phyloP scores from a whole-genome alignment of 225 moss, liverwort and hornwort genomes.

The Lunularia cruciata region DNA sequence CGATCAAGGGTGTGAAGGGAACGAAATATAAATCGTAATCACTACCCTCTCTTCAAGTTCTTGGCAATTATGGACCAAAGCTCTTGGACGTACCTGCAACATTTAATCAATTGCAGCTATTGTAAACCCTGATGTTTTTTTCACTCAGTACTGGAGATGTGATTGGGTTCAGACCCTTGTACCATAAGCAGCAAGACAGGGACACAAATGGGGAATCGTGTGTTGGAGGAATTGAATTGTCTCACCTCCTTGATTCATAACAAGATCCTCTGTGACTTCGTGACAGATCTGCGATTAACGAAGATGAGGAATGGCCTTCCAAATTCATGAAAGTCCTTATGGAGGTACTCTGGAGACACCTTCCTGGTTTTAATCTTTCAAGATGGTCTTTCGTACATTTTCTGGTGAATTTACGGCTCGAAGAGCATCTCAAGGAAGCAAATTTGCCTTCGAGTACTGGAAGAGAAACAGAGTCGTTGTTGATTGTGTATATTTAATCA shows the following conservation, averaged over 20 bases:
- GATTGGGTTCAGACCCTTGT: no score
- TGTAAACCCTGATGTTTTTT: no score
- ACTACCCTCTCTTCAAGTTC: neutral
- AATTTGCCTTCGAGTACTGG: neutral
- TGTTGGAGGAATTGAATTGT: neutral
- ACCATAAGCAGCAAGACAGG: neutral
- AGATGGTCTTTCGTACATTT: neutral
- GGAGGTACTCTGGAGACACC: conserved; percentile 32
- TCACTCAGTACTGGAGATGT: no score
- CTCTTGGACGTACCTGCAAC: no score
- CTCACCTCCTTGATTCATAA: neutral
- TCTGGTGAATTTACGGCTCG: neutral
- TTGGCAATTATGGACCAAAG: no score
- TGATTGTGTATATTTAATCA: no score
- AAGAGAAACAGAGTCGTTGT: no score
- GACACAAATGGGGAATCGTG: neutral
- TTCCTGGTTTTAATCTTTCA: no score
- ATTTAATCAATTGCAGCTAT: no score
- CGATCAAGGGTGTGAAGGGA: conserved; percentile 57
- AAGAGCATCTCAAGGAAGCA: neutral
- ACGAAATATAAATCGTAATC: conserved; percentile 54
- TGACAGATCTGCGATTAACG: conserved; percentile 48
- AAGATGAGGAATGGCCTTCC: conserved; percentile 60
- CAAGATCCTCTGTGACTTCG: neutral
- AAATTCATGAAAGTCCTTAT: conserved; percentile 55